These are phyloP conservation scores for Bipolaris cookei DNA, from an alignment of 2,329 filamentous ascomycete genomes.

Conservation along the genomic window DNA sequence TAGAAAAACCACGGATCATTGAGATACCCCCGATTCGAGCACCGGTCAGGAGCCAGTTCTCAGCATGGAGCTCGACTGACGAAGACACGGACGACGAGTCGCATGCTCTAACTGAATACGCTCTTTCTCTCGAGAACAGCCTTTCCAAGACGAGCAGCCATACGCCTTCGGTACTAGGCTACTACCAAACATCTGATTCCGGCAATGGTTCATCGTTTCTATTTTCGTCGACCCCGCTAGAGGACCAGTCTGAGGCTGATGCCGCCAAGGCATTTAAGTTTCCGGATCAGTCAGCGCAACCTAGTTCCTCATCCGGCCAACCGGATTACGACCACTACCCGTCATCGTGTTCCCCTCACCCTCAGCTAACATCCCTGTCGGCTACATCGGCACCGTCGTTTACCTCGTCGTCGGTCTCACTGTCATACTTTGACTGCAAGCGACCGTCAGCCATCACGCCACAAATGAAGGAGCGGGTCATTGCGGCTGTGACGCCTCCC, in stretches of 20 bases:
- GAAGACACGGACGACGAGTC: conserved; percentile 41
- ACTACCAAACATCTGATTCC: conserved; percentile 36
- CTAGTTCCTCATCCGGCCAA: conserved; percentile 16
- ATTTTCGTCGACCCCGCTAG: conserved; percentile 41
- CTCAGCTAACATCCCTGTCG: conserved; percentile 40
- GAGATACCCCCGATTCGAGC: conserved; percentile 42
- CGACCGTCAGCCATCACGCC: conserved; percentile 30
- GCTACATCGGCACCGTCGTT: conserved; percentile 44
- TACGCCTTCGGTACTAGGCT: conserved; percentile 40
- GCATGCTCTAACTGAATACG: conserved; percentile 23
- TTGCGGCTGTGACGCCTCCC: conserved; percentile 42
- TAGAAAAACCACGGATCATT: conserved; percentile 34
- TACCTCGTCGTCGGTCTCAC: conserved; percentile 28
- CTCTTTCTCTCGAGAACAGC: conserved; percentile 4
- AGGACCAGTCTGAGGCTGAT: conserved; percentile 27
- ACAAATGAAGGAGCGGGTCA: conserved; percentile 35
- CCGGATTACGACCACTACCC: conserved; percentile 30
- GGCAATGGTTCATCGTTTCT: conserved; percentile 36
- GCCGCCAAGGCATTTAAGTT: conserved; percentile 33
- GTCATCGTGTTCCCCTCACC: conserved; percentile 35
- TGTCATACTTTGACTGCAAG: conserved; percentile 46
- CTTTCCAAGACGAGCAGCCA: conserved; percentile 28
- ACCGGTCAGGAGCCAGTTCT: conserved; percentile 45
- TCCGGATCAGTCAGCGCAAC: conserved; percentile 23
- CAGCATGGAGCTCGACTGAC: conserved; percentile 48